Base-by-base conservation (phyloP, 2,329 filamentous ascomycete species). In the Talaromyces funiculosus region DNA sequence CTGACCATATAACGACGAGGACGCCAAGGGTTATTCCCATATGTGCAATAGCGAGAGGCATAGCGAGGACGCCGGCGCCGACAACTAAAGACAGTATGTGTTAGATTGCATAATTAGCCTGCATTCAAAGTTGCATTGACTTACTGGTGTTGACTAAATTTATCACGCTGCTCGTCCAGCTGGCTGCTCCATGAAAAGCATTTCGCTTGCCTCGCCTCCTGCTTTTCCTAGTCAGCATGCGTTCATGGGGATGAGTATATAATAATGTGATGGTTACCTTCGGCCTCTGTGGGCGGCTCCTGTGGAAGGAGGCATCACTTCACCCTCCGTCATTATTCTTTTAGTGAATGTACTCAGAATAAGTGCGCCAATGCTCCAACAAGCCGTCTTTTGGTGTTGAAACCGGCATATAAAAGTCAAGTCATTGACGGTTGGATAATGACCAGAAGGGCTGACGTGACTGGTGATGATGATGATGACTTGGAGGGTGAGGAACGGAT, bases 101-200 rank as follows among this genome's bases (percentile, higher is more conserved):
- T 57, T 42, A 57, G 29, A 31, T 55, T 29, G 20, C 20, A 53
- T 22, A 26, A 24, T 8, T 14, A 57, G 53, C 16, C 8, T 42
- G 14, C 3, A 33, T 22, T 42, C 45, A 12, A 43, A 4, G 35
- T 31, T 37, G 18, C 26, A 38, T 40, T 22, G 42, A 71, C 75
- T 73, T 63, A 94, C 90, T 99, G 18, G 94, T 99, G 76, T 99
- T 99, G 65, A 97, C 82, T 65, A 99, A 81, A 74, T 99, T 99
- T 77, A 97, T 89, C 66, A 94, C 89, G 73, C 92, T 96, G 78
- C 92, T 96, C 58, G 88, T 75, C 86, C 90, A 96, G 67, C 90
- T 89, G 67, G 94, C 94, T 71, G 92, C 85, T 59, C 94, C 92
- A 62, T 75, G 76, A 43, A 77, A 72, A 60, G 82, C 84, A 74